These are phyloP conservation scores for Mucor piriformis DNA, from an alignment of 371 early-diverging fungal genomes.

Conservation along the genomic window DNA sequence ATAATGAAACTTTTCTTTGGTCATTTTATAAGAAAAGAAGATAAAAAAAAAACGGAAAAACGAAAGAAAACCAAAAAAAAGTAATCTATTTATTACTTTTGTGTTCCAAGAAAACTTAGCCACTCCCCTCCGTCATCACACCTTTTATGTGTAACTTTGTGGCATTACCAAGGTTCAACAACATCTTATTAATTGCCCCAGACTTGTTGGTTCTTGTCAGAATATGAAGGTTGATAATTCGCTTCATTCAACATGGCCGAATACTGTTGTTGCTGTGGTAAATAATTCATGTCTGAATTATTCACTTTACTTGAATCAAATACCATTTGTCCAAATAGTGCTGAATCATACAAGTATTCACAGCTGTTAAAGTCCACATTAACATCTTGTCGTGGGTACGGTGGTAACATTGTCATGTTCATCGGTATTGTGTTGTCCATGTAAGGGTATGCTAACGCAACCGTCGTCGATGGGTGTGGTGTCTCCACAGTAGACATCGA, in stretches of 20 bases:
- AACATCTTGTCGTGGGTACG: conserved; percentile 13
- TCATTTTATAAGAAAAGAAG: not conserved
- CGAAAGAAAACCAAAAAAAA: too few relatives aligned
- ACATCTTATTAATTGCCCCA: too few relatives aligned
- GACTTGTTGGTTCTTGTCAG: too few relatives aligned
- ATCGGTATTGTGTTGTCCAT: not conserved
- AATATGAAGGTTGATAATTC: too few relatives aligned
- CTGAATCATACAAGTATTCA: conserved; percentile 45
- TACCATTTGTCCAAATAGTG: conserved; percentile 51
- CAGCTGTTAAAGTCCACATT: conserved; percentile 51
- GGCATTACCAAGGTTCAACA: too few relatives aligned
- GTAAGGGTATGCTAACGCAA: too few relatives aligned
- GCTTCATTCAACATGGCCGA: not conserved
- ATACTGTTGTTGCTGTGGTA: not conserved
- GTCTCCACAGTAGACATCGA: not conserved
- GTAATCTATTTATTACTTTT: too few relatives aligned
- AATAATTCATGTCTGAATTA: not conserved
- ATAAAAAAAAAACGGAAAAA: not conserved
- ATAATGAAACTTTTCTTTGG: not conserved
- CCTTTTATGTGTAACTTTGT: too few relatives aligned
- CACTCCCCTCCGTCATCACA: too few relatives aligned
- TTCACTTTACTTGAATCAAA: conserved; percentile 23
- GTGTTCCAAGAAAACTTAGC: too few relatives aligned
- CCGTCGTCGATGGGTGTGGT: too few relatives aligned
- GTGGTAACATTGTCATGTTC: not conserved